phyloP scores from a whole-genome alignment of 1,139 yeast species.

The Chernovozyma sophiae-reginae region DNA sequence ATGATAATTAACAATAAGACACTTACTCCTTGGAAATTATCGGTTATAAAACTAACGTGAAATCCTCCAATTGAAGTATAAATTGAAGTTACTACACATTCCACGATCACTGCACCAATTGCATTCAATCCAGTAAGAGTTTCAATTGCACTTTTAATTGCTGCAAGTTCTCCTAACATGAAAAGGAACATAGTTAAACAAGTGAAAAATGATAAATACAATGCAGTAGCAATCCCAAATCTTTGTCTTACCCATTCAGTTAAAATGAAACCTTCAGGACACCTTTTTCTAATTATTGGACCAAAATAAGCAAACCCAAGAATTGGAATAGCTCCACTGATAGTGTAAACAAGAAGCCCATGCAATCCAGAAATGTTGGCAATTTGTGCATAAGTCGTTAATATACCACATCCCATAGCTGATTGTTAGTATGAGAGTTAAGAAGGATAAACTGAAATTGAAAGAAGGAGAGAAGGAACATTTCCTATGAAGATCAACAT shows the following conservation, averaged over 20 bases:
- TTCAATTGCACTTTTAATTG: conserved; percentile 70
- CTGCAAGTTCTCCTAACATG: conserved; percentile 84
- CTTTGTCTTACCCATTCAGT: conserved; percentile 94
- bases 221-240: conserved; percentile 67
- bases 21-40: conserved; percentile 77
- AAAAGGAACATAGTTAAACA: conserved; percentile 81
- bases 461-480: not conserved
- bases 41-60: conserved; percentile 83
- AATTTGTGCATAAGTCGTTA: conserved; percentile 82
- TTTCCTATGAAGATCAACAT: not conserved
- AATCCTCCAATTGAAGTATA: conserved; percentile 91
- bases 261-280: conserved; percentile 88
- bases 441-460: too few species aligned
- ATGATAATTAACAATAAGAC: conserved; percentile 65
- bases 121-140: conserved; percentile 78
- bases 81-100: conserved; percentile 81
- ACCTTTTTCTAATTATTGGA: conserved; percentile 69
- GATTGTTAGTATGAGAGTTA: conserved; percentile 14
- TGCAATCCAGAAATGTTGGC: conserved; percentile 85
- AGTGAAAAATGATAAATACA: conserved; percentile 77
- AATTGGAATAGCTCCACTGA: conserved; percentile 83
- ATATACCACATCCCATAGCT: conserved; percentile 90
- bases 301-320: conserved; percentile 78
- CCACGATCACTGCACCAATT: conserved; percentile 77
- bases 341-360: conserved; percentile 77